Percentiles rank a stretch among this genome's conserved stretches.
phyloP scores from a whole-genome alignment of 805 yeast species.

The Sugiyamaella boreocaroliniensis region DNA sequence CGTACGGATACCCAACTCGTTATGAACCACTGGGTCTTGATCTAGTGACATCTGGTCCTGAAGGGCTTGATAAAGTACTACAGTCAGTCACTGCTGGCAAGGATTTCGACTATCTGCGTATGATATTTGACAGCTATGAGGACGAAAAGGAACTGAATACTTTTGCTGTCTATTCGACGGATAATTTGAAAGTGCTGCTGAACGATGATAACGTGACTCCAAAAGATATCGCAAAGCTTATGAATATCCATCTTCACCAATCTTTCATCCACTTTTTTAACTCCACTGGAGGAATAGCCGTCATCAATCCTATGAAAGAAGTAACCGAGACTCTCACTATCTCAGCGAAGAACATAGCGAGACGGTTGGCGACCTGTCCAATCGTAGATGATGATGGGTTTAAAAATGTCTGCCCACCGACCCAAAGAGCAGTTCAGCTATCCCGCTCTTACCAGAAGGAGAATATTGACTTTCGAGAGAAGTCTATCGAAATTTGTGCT shows the following conservation, averaged over 20 bases:
- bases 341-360: conserved; percentile 20
- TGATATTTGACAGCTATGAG: conserved; percentile 5
- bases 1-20: conserved; percentile 13
- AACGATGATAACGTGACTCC: conserved; percentile 5
- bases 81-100: conserved; percentile 7
- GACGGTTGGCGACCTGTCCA: conserved; percentile 22
- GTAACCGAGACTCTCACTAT: conserved; percentile 7
- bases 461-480: background rate
- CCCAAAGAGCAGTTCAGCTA: background rate
- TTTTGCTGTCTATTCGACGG: conserved; percentile 22
- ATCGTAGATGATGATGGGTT: background rate
- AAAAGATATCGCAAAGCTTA: conserved; percentile 21
- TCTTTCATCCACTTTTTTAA: conserved; percentile 19
- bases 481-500: background rate
- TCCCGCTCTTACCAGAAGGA: background rate
- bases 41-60: conserved; percentile 12
- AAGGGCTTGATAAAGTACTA: conserved; percentile 8
- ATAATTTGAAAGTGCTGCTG: conserved; percentile 10
- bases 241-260: conserved; percentile 25
- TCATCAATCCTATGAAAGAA: conserved; percentile 21
- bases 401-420: conserved; percentile 23
- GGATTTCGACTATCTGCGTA: conserved; percentile 1
- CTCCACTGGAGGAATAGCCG: conserved; percentile 13
- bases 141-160: conserved; percentile 4
- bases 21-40: conserved; percentile 20